Conservation (phyloP, 2,329 filamentous ascomycete species). For the Scytalidium lignicola region DNA sequence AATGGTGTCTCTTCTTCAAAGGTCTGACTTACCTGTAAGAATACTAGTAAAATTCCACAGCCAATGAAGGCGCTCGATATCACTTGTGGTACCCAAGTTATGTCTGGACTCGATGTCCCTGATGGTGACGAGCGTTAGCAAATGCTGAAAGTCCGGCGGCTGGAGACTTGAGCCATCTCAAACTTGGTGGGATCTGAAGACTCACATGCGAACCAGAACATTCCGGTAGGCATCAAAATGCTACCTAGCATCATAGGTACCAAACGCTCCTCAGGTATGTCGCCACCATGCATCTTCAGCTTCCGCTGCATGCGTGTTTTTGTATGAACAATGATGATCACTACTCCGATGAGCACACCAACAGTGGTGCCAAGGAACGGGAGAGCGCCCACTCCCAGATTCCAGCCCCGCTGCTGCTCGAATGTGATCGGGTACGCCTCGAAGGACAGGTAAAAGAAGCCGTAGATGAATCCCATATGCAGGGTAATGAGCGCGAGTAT, state of each 20-base stretch:
- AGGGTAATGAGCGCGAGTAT: slow-evolving; percentile 8
- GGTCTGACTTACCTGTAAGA: too few relatives aligned
- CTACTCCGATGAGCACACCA: slow-evolving; percentile 37
- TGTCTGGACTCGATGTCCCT: slow-evolving; percentile 35
- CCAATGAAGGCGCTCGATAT: slow-evolving; percentile 36
- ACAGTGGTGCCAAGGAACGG: slow-evolving; percentile 35
- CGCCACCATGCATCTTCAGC: slow-evolving; percentile 19
- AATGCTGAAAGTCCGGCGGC: too few relatives aligned
- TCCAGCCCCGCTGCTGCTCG: slow-evolving; percentile 32
- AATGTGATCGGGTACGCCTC: slow-evolving; percentile 40
- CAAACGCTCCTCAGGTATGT: slow-evolving; percentile 39
- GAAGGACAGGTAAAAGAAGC: slow-evolving; percentile 39
- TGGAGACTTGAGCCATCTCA: too few relatives aligned
- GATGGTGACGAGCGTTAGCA: too few relatives aligned
- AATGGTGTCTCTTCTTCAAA: too few relatives aligned
- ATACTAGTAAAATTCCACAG: slow-evolving; percentile 36
- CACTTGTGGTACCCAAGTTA: slow-evolving; percentile 35
- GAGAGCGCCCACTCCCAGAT: slow-evolving; percentile 30
- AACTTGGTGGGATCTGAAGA: too few relatives aligned
- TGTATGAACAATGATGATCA: slow-evolving; percentile 41
- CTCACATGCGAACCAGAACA: slow-evolving; percentile 51
- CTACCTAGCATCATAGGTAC: slow-evolving; percentile 41
- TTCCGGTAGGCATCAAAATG: slow-evolving; percentile 36
- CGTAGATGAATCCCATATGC: slow-evolving; percentile 31
- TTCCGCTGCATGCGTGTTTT: slow-evolving; percentile 28